phyloP scores from a whole-genome alignment of 352 stramenopile species.

The Phytopythium boreale region DNA sequence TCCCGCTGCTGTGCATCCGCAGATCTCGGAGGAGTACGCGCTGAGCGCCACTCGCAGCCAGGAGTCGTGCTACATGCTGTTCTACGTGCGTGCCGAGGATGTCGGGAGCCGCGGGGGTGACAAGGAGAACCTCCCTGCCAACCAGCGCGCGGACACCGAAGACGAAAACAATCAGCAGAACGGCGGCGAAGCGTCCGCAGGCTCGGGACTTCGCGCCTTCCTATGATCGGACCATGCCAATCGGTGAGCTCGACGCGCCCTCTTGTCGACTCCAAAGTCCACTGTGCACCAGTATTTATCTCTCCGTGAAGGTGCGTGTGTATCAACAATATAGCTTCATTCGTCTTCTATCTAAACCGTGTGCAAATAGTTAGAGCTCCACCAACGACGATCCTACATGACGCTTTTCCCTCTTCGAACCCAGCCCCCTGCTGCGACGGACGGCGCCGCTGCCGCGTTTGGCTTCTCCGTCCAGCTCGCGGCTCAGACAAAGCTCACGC shows the following conservation, averaged over 20 bases:
- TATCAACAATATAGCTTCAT: neutral
- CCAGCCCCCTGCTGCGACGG: neutral
- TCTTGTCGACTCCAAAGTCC: too few relatives aligned
- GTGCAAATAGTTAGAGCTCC: neutral
- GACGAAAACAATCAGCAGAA: conserved; percentile 20
- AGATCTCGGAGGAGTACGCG: conserved; percentile 81
- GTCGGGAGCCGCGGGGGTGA: conserved; percentile 20
- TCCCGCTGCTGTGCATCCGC: neutral
- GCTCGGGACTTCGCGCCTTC: conserved; percentile 27
- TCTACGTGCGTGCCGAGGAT: conserved; percentile 62
- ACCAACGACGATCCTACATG: neutral
- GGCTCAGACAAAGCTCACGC: too few relatives aligned
- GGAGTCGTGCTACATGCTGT: conserved; percentile 88
- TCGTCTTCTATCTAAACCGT: neutral
- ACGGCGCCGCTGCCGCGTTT: neutral
- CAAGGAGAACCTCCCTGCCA: conserved; percentile 66
- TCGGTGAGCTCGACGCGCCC: neutral
- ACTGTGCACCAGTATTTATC: conserved; percentile 5
- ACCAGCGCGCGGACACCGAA: conserved; percentile 3
- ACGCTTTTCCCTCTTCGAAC: neutral
- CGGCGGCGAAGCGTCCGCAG: conserved; percentile 15
- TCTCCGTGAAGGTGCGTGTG: neutral
- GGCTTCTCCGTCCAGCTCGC: neutral
- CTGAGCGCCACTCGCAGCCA: conserved; percentile 69
- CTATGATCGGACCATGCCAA: conserved; percentile 13